These are phyloP conservation scores for Physcomitrellopsis africana DNA, from an alignment of 225 moss, liverwort and hornwort species.

Conservation along the genomic window DNA sequence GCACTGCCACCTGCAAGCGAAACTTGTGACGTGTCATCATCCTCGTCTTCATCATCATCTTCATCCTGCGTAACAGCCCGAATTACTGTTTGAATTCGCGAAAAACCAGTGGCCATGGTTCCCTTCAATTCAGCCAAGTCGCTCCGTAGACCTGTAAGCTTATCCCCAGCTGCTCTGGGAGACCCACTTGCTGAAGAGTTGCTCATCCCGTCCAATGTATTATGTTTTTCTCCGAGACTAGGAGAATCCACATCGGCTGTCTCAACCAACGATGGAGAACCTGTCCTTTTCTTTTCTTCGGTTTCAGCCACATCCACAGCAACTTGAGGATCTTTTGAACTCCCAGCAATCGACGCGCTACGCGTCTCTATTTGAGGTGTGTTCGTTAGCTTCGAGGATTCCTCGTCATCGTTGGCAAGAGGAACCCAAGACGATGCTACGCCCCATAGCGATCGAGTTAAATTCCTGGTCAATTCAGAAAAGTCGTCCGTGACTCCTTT, in stretches of 20 bases:
- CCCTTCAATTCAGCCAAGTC: slow-evolving; percentile 94
- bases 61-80: slow-evolving; percentile 80
- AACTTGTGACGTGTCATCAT: slow-evolving; percentile 24
- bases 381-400: slow-evolving; percentile 27
- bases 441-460: slow-evolving; percentile 88
- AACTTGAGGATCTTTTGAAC: slow-evolving; percentile 31
- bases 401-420: slow-evolving; percentile 45
- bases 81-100: slow-evolving; percentile 80
- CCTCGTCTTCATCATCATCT: slow-evolving; percentile 45
- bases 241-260: slow-evolving; percentile 25
- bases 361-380: slow-evolving; percentile 23
- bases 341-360: slow-evolving; percentile 18
- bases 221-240: slow-evolving; percentile 24
- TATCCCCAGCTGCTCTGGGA: slow-evolving; percentile 57
- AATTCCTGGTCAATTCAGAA: slow-evolving; percentile 78
- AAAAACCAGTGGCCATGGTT: slow-evolving; percentile 81
- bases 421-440: slow-evolving; percentile 91
- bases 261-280: slow-evolving; percentile 14
- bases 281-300: slow-evolving; percentile 22
- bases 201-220: slow-evolving; percentile 18
- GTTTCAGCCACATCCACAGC: slow-evolving; percentile 21
- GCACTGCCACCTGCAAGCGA: slow-evolving; percentile 41
- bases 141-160: slow-evolving; percentile 78
- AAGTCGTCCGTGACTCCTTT: slow-evolving; percentile 87
- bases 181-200: slow-evolving; percentile 43